A percentile compares a stretch with the other conserved stretches of the same genome.
Conservation (phyloP, 495 filamentous ascomycete species). For the Haplographium delicatum region DNA sequence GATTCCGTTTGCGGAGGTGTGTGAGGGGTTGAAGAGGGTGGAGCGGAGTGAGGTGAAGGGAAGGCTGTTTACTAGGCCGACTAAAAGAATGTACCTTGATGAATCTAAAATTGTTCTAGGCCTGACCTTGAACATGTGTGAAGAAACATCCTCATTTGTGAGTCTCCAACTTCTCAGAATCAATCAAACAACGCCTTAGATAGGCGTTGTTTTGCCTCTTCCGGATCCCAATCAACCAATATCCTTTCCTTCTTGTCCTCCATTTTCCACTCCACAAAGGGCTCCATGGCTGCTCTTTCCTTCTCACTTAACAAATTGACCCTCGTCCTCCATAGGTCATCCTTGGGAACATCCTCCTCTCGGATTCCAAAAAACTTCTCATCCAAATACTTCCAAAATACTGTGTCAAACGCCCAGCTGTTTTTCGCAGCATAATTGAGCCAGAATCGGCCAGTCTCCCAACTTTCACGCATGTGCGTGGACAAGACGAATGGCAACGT, state of each 20-base stretch:
- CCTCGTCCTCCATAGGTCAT: slow-evolving; percentile 25
- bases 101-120: slow-evolving; percentile 2
- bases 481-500: slow-evolving; percentile 7
- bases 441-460: slow-evolving; percentile 29
- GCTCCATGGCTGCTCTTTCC: slow-evolving; percentile 25
- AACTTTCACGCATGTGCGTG: slow-evolving; percentile 28
- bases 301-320: slow-evolving; percentile 21
- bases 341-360: slow-evolving; percentile 10
- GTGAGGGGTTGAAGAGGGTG: too few relatives aligned
- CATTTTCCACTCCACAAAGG: slow-evolving; percentile 26
- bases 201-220: slow-evolving; percentile 16
- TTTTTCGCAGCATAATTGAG: slow-evolving; percentile 27
- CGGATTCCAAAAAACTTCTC: slow-evolving; percentile 3
- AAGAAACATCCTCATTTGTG: slow-evolving; percentile 1
- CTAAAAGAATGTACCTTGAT: background rate
- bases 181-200: background rate
- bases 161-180: slow-evolving; percentile 2
- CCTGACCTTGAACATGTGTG: slow-evolving; percentile 1
- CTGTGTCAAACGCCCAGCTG: slow-evolving; percentile 27
- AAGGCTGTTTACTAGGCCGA: background rate
- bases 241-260: slow-evolving; percentile 18
- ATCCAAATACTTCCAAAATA: slow-evolving; percentile 9
- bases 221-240: slow-evolving; percentile 21
- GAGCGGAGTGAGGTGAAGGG: too few relatives aligned
- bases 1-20: too few relatives aligned